Conservation (phyloP, 2,329 filamentous ascomycete genomes). For the Cordyceps javanica region DNA sequence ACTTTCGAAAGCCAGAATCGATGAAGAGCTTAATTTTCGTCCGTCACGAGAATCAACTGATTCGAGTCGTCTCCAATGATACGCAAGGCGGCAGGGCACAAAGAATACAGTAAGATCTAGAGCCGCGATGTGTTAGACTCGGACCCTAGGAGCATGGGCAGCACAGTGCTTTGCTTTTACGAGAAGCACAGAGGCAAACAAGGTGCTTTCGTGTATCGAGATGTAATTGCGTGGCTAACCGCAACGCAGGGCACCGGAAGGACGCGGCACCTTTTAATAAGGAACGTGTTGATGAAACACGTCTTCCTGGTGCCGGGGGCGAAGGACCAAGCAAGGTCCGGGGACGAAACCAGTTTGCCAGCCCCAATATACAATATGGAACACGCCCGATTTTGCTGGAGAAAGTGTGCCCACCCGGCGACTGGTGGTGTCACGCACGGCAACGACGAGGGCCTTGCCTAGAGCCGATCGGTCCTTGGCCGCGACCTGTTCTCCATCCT, state of each 20-base stretch:
- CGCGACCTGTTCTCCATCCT: background rate
- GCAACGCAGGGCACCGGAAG: background rate
- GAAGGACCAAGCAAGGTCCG: background rate
- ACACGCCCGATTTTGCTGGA: background rate
- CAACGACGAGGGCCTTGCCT: background rate
- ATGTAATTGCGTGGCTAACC: background rate
- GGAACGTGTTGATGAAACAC: constrained; percentile 3
- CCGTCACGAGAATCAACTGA: background rate
- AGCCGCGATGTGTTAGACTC: background rate
- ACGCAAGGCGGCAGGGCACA: background rate
- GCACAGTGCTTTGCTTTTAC: background rate
- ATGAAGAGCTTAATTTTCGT: background rate
- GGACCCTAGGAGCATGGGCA: background rate
- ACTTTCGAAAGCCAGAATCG: background rate
- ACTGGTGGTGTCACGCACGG: background rate
- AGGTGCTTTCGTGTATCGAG: background rate
- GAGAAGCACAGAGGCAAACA: background rate
- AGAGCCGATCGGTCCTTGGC: background rate
- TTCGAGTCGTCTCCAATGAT: background rate
- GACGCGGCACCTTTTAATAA: constrained; percentile 5
- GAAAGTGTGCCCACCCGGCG: constrained; percentile 1
- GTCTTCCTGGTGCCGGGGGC: background rate
- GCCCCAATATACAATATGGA: constrained; percentile 1
- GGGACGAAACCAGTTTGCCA: background rate
- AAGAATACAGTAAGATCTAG: background rate